Percentiles rank a stretch among this genome's conserved stretches.
phyloP scores from a whole-genome alignment of 2,329 filamentous ascomycete species.

The Metarhizium brunneum region DNA sequence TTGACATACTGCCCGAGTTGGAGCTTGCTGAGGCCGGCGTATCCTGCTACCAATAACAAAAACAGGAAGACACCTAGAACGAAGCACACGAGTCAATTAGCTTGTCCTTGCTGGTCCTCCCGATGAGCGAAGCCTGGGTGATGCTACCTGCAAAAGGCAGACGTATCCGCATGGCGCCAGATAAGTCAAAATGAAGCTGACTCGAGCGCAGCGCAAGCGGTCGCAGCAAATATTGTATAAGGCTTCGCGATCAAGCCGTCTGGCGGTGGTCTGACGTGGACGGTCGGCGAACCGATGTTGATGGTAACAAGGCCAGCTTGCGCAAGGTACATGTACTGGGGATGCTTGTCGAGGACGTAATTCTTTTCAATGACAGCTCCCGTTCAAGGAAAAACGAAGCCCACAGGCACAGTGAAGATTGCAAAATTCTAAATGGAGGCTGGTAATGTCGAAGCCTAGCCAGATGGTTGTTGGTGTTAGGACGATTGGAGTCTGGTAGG shows the following conservation, averaged over 20 bases:
- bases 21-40: constrained; percentile 64
- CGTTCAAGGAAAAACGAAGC: background rate
- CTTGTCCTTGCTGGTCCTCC: background rate
- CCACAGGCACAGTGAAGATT: background rate
- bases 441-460: background rate
- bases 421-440: background rate
- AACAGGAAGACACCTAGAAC: constrained; percentile 56
- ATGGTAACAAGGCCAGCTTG: background rate
- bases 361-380: background rate
- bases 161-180: constrained; percentile 5
- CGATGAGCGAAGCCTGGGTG: background rate
- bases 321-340: background rate
- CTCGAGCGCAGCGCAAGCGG: background rate
- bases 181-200: background rate
- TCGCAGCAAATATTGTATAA: background rate
- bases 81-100: constrained; percentile 8
- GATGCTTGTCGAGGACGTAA: background rate
- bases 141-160: constrained; percentile 1
- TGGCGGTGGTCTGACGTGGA: background rate
- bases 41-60: constrained; percentile 67
- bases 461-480: no score
- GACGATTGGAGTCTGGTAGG: no score
- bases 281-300: background rate
- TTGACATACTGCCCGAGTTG: constrained; percentile 54
- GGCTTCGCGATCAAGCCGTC: background rate